These are phyloP conservation scores for Shiraia sp. DNA, from an alignment of 2,329 filamentous ascomycete species.

Conservation along the genomic window DNA sequence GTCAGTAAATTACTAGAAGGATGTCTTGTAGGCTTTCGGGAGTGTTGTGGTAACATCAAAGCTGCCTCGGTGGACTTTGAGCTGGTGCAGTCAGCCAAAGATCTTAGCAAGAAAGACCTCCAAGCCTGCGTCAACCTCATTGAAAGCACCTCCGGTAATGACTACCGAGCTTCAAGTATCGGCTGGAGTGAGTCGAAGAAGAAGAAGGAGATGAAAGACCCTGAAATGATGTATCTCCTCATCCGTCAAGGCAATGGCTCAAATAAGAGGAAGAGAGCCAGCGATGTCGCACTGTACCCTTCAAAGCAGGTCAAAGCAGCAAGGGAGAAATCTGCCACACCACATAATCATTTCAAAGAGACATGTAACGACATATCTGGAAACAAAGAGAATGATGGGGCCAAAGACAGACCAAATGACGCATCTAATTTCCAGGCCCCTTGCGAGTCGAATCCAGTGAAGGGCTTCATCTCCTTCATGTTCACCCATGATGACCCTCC, in stretches of 20 bases:
- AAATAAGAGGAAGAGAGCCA: neutral
- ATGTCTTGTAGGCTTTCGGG: slow-evolving; percentile 3
- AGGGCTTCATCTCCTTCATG: slow-evolving; percentile 64
- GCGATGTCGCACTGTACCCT: neutral
- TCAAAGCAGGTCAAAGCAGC: neutral
- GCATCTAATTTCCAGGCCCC: slow-evolving; percentile 10
- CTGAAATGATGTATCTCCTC: slow-evolving; percentile 70
- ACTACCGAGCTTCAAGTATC: slow-evolving; percentile 65
- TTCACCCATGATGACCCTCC: slow-evolving; percentile 65
- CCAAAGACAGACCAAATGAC: neutral
- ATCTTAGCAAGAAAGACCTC: slow-evolving; percentile 47
- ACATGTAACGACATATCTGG: neutral
- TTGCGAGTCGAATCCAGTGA: too few species aligned
- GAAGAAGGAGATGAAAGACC: slow-evolving; percentile 67
- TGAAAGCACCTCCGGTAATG: slow-evolving; percentile 63
- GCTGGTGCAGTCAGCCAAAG: slow-evolving; percentile 26
- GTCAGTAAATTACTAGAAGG: slow-evolving; percentile 7
- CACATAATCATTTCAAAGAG: neutral
- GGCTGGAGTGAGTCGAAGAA: slow-evolving; percentile 69
- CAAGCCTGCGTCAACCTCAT: slow-evolving; percentile 60
- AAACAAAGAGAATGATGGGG: neutral
- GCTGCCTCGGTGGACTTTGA: slow-evolving; percentile 13
- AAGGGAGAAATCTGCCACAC: neutral
- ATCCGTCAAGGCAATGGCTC: slow-evolving; percentile 27
- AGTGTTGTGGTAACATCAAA: slow-evolving; percentile 1